Evolutionary conservation across 208 protist species (phyloP).

Genomic region (Balamuthia mandrillaris): DNA sequence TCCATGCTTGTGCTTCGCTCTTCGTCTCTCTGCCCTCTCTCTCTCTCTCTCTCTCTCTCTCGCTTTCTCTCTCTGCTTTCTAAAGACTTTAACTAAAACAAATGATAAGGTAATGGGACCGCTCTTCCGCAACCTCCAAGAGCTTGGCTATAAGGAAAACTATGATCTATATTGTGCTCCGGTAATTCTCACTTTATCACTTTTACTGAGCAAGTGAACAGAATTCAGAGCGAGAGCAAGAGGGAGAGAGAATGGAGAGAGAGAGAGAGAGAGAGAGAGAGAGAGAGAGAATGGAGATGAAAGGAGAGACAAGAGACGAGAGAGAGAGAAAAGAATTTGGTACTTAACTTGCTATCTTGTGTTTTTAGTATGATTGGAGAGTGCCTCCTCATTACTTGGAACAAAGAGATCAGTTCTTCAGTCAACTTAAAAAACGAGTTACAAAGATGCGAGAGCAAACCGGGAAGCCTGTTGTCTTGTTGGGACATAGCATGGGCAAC

Average conservation of each 20-base stretch:
- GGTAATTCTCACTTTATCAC: not conserved
- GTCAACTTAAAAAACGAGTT: not conserved
- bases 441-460: not conserved
- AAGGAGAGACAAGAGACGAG: not conserved
- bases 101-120: slow-evolving; percentile 38
- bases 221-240: not conserved
- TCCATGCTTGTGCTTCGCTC: not conserved
- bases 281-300: too few species aligned
- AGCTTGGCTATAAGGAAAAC: slow-evolving; percentile 31
- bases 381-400: slow-evolving; percentile 1
- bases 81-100: not conserved
- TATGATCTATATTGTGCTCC: not conserved
- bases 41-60: not conserved
- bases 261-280: too few species aligned
- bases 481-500: slow-evolving; percentile 45
- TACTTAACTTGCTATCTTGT: not conserved
- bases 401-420: slow-evolving; percentile 18
- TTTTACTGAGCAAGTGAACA: not conserved
- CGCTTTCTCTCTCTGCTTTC: not conserved
- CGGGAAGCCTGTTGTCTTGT: not conserved
- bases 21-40: not conserved
- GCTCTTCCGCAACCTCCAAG: slow-evolving; percentile 26
- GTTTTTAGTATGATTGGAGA: slow-evolving; percentile 26
- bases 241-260: too few species aligned
- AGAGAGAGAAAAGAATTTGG: not conserved